These are phyloP conservation scores for Phaeosphaeriaceae sp. DNA, from an alignment of 2,329 filamentous ascomycete species.

Conservation along the genomic window DNA sequence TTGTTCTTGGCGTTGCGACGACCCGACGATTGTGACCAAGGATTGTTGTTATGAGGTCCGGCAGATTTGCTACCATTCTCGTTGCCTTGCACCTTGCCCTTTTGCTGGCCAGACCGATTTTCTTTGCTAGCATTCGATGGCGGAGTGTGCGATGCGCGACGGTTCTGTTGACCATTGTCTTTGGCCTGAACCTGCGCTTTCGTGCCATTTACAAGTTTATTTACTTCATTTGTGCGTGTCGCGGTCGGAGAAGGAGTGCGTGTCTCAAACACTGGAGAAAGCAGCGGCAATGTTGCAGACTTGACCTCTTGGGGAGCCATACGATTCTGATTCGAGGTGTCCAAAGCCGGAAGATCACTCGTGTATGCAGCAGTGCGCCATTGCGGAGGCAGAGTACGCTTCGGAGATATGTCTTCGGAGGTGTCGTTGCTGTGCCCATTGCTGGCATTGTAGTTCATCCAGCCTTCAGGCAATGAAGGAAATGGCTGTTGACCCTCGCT, in stretches of 20 bases:
- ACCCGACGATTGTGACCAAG: conserved; percentile 29
- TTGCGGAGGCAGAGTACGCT: conserved; percentile 34
- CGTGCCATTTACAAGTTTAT: conserved; percentile 36
- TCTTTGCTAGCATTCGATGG: conserved; percentile 31
- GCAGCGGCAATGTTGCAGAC: conserved; percentile 52
- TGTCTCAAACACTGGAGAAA: conserved; percentile 78
- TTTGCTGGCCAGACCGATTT: conserved; percentile 32
- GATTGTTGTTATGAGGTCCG: conserved; percentile 12
- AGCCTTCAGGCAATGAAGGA: conserved; percentile 33
- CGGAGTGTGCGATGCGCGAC: conserved; percentile 36
- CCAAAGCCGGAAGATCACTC: conserved; percentile 42
- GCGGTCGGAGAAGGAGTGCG: conserved; percentile 74
- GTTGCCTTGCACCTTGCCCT: conserved; percentile 22
- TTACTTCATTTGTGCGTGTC: conserved; percentile 50
- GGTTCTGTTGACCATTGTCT: conserved; percentile 33
- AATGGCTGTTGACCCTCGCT: conserved; percentile 37
- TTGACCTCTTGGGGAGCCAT: conserved; percentile 45
- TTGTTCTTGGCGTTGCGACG: conserved; percentile 31
- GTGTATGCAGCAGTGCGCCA: conserved; percentile 37
- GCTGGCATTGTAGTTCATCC: conserved; percentile 34
- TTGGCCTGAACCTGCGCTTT: conserved; percentile 33
- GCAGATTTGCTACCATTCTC: conserved; percentile 34
- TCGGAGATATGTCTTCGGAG: conserved; percentile 38
- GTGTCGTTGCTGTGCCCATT: conserved; percentile 31
- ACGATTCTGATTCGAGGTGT: conserved; percentile 55